Percentiles rank a stretch among this genome's conserved stretches.
phyloP scores from a whole-genome alignment of 179 eudicot genomes.

The Amaranthus tricolor region DNA sequence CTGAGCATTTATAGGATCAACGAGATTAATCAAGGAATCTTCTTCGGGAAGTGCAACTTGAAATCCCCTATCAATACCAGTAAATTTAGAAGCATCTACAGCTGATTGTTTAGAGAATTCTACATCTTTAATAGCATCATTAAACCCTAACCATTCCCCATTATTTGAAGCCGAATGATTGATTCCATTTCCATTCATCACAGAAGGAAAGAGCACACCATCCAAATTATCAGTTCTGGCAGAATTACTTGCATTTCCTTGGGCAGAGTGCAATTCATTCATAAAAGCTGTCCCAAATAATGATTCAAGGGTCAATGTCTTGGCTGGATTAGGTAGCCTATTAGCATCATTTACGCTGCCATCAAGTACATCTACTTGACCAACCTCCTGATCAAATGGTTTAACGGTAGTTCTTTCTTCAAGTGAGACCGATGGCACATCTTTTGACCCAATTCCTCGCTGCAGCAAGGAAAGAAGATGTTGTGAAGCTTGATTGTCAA shows the following conservation, averaged over 20 bases:
- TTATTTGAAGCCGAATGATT: slow-evolving; percentile 32
- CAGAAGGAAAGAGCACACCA: slow-evolving; percentile 21
- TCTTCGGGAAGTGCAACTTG: slow-evolving; percentile 65
- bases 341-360: slow-evolving; percentile 33
- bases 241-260: slow-evolving; percentile 45
- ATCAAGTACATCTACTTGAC: slow-evolving; percentile 15
- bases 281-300: slow-evolving; percentile 96
- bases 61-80: slow-evolving; percentile 35
- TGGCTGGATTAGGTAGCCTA: slow-evolving; percentile 33
- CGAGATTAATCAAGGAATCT: slow-evolving; percentile 48
- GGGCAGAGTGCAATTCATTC: slow-evolving; percentile 84
- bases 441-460: slow-evolving; percentile 39
- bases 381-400: slow-evolving; percentile 26
- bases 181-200: slow-evolving; percentile 29
- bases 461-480: slow-evolving; percentile 83
- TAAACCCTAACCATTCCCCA: slow-evolving; percentile 40
- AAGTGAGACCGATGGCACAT: slow-evolving; percentile 17
- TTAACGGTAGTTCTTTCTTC: slow-evolving; percentile 34
- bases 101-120: slow-evolving; percentile 36
- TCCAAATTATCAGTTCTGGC: slow-evolving; percentile 36
- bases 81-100: slow-evolving; percentile 31
- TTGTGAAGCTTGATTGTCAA: slow-evolving; percentile 59
- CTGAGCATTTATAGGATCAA: slow-evolving; percentile 40
- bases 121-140: slow-evolving; percentile 32
- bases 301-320: slow-evolving; percentile 67